Evolutionary conservation across 352 stramenopile species (phyloP).

Genomic region (Blastocystis sp.): DNA sequence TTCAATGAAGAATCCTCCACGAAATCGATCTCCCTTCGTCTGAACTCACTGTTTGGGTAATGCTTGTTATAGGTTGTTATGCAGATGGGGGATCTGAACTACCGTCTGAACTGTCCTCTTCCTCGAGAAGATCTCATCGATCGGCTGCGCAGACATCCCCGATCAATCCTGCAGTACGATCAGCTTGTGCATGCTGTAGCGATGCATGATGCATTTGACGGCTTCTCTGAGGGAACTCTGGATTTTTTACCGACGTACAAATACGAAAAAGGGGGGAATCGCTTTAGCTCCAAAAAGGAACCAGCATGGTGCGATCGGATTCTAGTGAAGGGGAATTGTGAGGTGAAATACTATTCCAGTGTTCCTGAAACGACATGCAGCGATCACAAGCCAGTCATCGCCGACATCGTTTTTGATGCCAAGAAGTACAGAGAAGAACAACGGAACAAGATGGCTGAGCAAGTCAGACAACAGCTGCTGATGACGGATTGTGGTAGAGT

Average conservation of each 20-base stretch:
- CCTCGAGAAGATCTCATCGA: neutral
- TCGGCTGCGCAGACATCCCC: neutral
- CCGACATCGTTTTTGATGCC: neutral
- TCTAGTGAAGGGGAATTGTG: neutral
- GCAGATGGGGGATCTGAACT: slow-evolving; percentile 46
- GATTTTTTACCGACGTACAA: slow-evolving; percentile 47
- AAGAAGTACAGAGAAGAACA: neutral
- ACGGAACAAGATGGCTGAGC: neutral
- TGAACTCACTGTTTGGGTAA: neutral
- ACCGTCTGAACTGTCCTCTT: neutral
- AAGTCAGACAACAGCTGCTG: neutral
- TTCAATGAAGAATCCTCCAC: neutral
- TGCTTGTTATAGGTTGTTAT: neutral
- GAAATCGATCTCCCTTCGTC: neutral
- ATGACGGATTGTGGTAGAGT: neutral
- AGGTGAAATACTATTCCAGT: neutral
- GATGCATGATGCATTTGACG: neutral
- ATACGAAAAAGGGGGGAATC: neutral
- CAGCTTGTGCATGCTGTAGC: neutral
- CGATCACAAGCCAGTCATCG: slow-evolving; percentile 32
- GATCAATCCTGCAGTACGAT: neutral
- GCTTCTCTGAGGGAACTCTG: neutral
- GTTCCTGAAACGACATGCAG: neutral
- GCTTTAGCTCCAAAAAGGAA: neutral
- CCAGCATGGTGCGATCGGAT: slow-evolving; percentile 54